Evolutionary conservation across 257 asterid species (phyloP).

Genomic region (Penstemon eatonii): DNA sequence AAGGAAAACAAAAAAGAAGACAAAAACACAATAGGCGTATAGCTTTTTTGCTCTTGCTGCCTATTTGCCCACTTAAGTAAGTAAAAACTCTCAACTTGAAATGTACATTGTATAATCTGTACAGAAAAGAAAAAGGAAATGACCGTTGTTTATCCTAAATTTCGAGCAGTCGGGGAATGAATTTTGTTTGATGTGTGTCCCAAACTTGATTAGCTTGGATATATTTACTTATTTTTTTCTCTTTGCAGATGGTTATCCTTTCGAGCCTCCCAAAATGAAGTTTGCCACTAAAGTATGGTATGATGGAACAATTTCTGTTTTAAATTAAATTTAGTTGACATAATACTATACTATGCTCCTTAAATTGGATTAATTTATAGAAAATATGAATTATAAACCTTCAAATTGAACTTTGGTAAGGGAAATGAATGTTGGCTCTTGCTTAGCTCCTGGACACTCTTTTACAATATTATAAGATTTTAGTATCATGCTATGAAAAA

Average conservation of each 20-base stretch:
- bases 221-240: background rate
- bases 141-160: background rate
- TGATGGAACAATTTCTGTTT: slow-evolving; percentile 30
- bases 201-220: background rate
- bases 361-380: slow-evolving; percentile 3
- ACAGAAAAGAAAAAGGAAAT: too few relatives aligned
- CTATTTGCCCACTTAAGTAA: background rate
- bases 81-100: background rate
- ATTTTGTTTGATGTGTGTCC: background rate
- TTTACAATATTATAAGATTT: background rate
- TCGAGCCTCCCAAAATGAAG: slow-evolving; percentile 93
- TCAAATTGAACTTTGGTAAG: slow-evolving; percentile 7
- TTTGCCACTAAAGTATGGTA: slow-evolving; percentile 97
- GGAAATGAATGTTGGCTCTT: background rate
- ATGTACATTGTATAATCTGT: background rate
- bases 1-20: background rate
- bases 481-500: slow-evolving; percentile 2
- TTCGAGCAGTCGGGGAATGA: background rate
- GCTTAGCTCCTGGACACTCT: background rate
- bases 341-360: background rate
- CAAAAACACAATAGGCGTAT: background rate
- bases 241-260: slow-evolving; percentile 92
- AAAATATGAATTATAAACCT: background rate
- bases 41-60: too few relatives aligned
- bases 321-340: too few relatives aligned